phyloP scores from a whole-genome alignment of 192 early-diverging fungal species.

The Coemansia sp. region DNA sequence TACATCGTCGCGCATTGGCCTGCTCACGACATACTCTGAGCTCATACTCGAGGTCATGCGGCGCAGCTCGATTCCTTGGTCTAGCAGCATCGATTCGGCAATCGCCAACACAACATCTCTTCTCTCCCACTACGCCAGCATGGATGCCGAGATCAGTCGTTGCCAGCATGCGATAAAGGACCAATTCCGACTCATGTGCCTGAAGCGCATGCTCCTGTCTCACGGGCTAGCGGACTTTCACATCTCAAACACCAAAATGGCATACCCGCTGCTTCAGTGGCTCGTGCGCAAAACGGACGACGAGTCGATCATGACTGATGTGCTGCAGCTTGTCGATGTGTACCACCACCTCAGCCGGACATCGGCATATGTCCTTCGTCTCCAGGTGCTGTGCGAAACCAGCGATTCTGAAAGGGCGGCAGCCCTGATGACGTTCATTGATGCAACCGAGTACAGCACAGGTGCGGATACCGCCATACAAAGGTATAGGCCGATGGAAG shows the following conservation, averaged over 20 bases:
- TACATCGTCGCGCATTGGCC: constrained; percentile 13
- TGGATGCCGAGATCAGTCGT: constrained; percentile 19
- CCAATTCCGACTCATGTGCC: constrained; percentile 63
- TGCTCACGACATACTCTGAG: constrained; percentile 25
- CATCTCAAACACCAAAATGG: constrained; percentile 59
- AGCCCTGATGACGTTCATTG: constrained; percentile 18
- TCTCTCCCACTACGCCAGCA: constrained; percentile 7
- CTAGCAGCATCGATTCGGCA: constrained; percentile 45
- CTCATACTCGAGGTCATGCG: constrained; percentile 65
- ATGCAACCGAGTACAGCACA: constrained; percentile 27
- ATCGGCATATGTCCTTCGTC: constrained; percentile 57
- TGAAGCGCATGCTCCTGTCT: constrained; percentile 61
- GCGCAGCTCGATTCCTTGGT: constrained; percentile 67
- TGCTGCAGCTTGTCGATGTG: constrained; percentile 58
- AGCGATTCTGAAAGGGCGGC: constrained; percentile 25
- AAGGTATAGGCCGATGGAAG: constrained; percentile 30
- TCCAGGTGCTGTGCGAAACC: constrained; percentile 55
- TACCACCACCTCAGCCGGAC: constrained; percentile 59
- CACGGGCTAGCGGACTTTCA: constrained; percentile 62
- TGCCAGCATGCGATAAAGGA: constrained; percentile 55
- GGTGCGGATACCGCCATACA: constrained; percentile 6
- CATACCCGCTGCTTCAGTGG: constrained; percentile 55
- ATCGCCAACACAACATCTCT: constrained; percentile 22
- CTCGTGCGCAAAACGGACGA: constrained; percentile 55
- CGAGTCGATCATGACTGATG: constrained; percentile 60